Base-by-base conservation (phyloP, 495 filamentous ascomycete genomes). In the Xylaria grammica region DNA sequence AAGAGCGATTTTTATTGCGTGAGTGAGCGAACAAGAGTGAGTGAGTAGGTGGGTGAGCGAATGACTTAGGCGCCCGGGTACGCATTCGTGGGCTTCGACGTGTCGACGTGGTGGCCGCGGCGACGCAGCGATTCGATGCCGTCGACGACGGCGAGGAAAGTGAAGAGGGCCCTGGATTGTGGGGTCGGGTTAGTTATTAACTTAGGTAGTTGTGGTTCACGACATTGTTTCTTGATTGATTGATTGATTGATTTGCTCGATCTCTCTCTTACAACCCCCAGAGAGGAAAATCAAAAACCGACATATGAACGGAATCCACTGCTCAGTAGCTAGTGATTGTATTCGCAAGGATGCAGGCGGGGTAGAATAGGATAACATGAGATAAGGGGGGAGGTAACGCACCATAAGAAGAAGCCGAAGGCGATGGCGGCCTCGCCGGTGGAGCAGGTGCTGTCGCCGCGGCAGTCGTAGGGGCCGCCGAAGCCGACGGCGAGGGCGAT, bases 401-500 rank as follows among this genome's bases (percentile, higher is more conserved):
- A 68, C 68, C 79, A 83, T 20, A 79, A 60, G 65, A 83, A 78
- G 65, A 82, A 83, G 0, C 75, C 79, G 59, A 83, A 83, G 6
- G 79, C 81, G 20, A 79, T 73, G 0, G 77, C 77, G 1, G 82
- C 81, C 59, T 82, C 70, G 24, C 69, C 63, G 15, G 72, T 67
- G 19, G 78, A 74, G 72, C 81, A 82, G n/a, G 55, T 75, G 0
- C 51, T 48, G 51, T 68, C 52, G 42, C 64, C 69, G 8, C 60
- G 58, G 64, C 79, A 76, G 10, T 70, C 57, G 36, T 67, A 68
- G 8, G 79, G 77, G 1, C 82, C 72, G 19, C 81, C 83, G 48
- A 90, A 73, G 61, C 82, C 79, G 4, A 86, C 87, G 2, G 87
- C 91, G 1, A 92, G 70, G 0, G 91, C 91, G 71, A 96, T 87